A percentile compares a stretch with the other conserved stretches of the same genome.
Evolutionary conservation across 371 early-diverging fungal species (phyloP).

Genomic region (Polyrhizophydium stewartii): DNA sequence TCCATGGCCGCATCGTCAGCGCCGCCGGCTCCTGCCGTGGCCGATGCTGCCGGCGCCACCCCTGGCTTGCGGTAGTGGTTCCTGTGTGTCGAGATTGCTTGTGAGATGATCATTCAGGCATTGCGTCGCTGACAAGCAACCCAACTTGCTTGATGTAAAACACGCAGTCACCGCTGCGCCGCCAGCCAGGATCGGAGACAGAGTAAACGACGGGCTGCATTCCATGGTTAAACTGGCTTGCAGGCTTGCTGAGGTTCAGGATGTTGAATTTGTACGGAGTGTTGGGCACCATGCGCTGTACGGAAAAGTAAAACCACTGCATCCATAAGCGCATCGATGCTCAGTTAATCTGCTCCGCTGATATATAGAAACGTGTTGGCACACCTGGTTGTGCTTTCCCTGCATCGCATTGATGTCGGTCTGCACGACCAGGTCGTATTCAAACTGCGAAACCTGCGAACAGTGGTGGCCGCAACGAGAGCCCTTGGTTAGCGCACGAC

Average conservation of each 20-base stretch:
- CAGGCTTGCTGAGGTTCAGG: slow-evolving; percentile 35
- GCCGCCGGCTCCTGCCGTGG: not conserved
- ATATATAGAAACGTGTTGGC: not conserved
- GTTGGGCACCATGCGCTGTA: slow-evolving; percentile 19
- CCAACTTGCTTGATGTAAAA: slow-evolving; percentile 25
- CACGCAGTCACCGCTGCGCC: slow-evolving; percentile 34
- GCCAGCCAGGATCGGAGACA: slow-evolving; percentile 26
- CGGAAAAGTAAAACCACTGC: slow-evolving; percentile 47
- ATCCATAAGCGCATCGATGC: too few species aligned
- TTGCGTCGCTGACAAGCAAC: too few species aligned
- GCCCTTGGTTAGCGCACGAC: not conserved
- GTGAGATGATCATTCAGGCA: too few species aligned
- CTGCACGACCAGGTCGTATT: slow-evolving; percentile 42
- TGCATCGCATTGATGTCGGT: slow-evolving; percentile 35
- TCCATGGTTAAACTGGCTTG: slow-evolving; percentile 33
- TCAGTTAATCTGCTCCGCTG: too few species aligned
- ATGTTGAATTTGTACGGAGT: slow-evolving; percentile 38
- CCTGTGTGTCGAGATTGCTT: too few species aligned
- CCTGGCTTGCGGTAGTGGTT: slow-evolving; percentile 13
- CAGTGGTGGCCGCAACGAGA: not conserved
- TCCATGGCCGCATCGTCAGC: not conserved
- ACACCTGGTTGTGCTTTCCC: slow-evolving; percentile 45
- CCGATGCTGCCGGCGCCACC: not conserved
- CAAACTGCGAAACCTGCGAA: slow-evolving; percentile 17
- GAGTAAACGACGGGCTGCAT: slow-evolving; percentile 38